Evolutionary conservation across 176 grass and related monocot genomes (phyloP).

Genomic region (Eleusine coracana): DNA sequence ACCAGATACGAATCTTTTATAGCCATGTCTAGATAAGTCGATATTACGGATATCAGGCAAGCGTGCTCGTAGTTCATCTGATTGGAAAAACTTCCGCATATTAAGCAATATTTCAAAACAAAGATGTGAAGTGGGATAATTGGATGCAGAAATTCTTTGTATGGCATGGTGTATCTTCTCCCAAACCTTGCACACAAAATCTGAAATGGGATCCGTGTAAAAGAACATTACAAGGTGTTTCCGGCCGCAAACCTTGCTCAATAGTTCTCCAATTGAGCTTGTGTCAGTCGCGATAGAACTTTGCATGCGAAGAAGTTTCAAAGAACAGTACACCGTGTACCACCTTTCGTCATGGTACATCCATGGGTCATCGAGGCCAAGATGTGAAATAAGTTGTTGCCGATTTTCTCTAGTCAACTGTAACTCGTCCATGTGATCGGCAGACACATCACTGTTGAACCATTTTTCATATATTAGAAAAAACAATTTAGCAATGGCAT

Average conservation of each 20-base stretch:
- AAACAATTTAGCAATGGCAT: neutral
- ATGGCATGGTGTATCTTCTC: neutral
- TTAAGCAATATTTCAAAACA: neutral
- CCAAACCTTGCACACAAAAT: neutral
- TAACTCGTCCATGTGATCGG: accelerated
- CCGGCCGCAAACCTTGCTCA: neutral
- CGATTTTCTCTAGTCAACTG: neutral
- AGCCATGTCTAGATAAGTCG: neutral
- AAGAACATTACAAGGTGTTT: no score
- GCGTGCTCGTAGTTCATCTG: neutral
- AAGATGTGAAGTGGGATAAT: neutral
- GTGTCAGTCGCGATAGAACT: neutral
- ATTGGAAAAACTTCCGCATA: neutral
- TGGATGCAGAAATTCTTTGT: neutral
- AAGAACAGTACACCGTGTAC: neutral
- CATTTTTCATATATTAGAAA: neutral
- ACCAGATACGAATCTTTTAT: neutral
- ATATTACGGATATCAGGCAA: no score
- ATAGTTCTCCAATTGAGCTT: neutral
- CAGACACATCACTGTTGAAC: no score
- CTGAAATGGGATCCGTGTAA: no score
- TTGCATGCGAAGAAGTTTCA: neutral
- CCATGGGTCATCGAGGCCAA: neutral
- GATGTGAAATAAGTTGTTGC: neutral
- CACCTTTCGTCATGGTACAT: neutral